Evolutionary conservation across 1,139 yeast species (phyloP).

Genomic region (Candida anutae): DNA sequence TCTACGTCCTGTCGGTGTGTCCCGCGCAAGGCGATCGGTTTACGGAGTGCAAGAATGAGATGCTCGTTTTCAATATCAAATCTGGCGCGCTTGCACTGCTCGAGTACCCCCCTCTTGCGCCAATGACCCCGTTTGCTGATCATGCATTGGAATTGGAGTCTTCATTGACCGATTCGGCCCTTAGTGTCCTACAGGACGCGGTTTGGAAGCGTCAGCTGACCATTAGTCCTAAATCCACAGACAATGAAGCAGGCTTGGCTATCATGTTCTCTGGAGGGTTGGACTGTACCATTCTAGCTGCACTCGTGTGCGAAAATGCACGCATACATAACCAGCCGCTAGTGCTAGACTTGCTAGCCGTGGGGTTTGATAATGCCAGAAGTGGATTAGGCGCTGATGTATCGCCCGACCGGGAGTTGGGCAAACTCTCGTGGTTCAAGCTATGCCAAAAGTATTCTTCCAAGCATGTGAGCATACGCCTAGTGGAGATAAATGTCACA

Average conservation of each 20-base stretch:
- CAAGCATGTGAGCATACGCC: conserved; percentile 27
- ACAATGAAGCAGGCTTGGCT: conserved; percentile 37
- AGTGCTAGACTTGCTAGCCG: conserved; percentile 66
- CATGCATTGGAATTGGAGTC: background rate
- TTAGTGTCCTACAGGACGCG: conserved; percentile 24
- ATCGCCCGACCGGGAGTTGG: conserved; percentile 80
- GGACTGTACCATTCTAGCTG: conserved; percentile 79
- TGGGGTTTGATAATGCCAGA: conserved; percentile 90
- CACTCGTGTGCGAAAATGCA: conserved; percentile 23
- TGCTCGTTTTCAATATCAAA: conserved; percentile 34
- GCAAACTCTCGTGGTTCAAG: conserved; percentile 51
- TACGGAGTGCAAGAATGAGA: conserved; percentile 43
- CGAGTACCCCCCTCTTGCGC: conserved; percentile 2
- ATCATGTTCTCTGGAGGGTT: conserved; percentile 89
- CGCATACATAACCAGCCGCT: conserved; percentile 6
- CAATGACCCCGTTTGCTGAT: conserved; percentile 2
- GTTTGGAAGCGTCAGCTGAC: conserved; percentile 46
- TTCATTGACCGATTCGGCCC: conserved; percentile 2
- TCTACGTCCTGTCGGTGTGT: conserved; percentile 43
- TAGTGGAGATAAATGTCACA: conserved; percentile 64
- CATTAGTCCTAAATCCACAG: conserved; percentile 44
- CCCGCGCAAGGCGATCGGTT: conserved; percentile 16
- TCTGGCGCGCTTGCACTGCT: conserved; percentile 8
- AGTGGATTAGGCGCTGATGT: conserved; percentile 49
- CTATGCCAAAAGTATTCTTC: conserved; percentile 29